Conservation (phyloP, 2,329 filamentous ascomycete genomes). For the Ophiocordyceps camponoti-floridani region DNA sequence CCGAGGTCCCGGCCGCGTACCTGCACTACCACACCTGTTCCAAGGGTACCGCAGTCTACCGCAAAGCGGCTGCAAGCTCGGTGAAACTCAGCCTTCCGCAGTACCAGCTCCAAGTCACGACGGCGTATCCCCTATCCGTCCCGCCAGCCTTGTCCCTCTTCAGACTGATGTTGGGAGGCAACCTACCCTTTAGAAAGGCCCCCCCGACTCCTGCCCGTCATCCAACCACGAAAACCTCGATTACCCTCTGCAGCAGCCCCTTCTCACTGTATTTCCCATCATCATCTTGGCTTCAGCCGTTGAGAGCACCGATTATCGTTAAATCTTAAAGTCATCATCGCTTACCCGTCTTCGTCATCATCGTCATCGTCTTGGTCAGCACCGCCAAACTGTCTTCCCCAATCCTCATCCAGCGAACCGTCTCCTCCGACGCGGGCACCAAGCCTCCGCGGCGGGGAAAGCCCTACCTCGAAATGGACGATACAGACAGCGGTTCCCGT, state of each 20-base stretch:
- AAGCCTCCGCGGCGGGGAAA: conserved; percentile 47
- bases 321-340: background rate
- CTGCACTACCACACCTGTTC: background rate
- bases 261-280: background rate
- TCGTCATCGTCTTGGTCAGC: background rate
- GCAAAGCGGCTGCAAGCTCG: background rate
- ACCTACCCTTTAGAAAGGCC: too few relatives aligned
- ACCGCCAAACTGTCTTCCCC: conserved; percentile 93
- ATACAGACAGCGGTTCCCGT: conserved; percentile 47
- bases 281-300: background rate
- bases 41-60: background rate
- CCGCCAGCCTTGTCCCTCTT: background rate
- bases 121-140: background rate
- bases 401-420: conserved; percentile 71
- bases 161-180: too few relatives aligned
- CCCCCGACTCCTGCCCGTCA: background rate
- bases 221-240: too few relatives aligned
- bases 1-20: background rate
- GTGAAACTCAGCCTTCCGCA: background rate
- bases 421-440: conserved; percentile 76
- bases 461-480: conserved; percentile 40
- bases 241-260: background rate
- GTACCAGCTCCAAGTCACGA: background rate
- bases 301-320: too few relatives aligned
- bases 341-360: background rate